phyloP scores from a whole-genome alignment of 176 grass and related monocot genomes.

The Carex littledalei region DNA sequence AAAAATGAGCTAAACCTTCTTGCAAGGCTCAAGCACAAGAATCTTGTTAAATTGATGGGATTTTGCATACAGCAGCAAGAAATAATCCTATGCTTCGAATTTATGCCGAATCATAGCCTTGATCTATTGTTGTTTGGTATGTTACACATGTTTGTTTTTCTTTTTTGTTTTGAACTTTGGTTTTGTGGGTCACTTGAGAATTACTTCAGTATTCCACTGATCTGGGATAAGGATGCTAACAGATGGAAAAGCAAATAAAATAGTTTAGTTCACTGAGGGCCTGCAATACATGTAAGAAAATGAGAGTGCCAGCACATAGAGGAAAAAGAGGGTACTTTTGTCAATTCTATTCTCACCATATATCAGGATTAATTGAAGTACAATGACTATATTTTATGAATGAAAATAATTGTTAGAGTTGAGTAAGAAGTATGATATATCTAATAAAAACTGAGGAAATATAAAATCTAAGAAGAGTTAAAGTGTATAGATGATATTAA shows the following conservation, averaged over 20 bases:
- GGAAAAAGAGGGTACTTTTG: too few relatives aligned
- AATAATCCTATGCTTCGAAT: constrained; percentile 5
- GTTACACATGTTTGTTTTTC: not conserved
- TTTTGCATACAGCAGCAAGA: constrained; percentile 1
- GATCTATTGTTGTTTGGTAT: constrained; percentile 15
- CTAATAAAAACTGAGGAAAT: not conserved
- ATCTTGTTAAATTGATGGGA: constrained; percentile 10
- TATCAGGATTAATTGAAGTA: too few relatives aligned
- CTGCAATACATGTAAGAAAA: not conserved
- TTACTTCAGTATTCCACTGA: not conserved
- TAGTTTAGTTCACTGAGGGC: not conserved
- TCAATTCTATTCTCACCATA: too few relatives aligned
- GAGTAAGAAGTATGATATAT: too few relatives aligned
- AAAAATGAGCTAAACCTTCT: constrained; percentile 11
- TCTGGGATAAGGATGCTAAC: not conserved
- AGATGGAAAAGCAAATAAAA: not conserved
- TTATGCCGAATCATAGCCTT: not conserved
- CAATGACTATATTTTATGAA: not conserved
- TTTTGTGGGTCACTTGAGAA: not conserved
- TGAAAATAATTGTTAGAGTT: not conserved
- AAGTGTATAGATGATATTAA: not conserved
- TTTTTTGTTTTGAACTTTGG: not conserved
- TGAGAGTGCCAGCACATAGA: too few relatives aligned
- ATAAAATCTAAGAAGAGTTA: not conserved
- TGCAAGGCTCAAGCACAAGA: constrained; percentile 8